Conservation (phyloP, 2,329 filamentous ascomycete genomes). For the Stagonosporopsis rhizophila region DNA sequence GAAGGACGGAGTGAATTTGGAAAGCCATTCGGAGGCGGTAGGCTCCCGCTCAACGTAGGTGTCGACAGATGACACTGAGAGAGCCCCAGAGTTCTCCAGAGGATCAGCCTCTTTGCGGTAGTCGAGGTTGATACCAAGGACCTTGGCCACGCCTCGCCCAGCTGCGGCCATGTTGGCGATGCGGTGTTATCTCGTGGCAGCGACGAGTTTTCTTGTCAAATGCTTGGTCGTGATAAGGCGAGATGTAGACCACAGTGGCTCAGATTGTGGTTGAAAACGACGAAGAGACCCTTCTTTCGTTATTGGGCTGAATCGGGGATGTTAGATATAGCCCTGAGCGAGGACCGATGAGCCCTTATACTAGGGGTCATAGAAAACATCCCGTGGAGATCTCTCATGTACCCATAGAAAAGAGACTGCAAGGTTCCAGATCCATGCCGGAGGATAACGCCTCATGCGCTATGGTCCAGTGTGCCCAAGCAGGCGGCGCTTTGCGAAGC, state of each 20-base stretch:
- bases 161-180: slow-evolving; percentile 55
- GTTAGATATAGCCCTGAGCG: neutral
- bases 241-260: neutral
- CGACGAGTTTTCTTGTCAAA: slow-evolving; percentile 24
- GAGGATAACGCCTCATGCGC: slow-evolving; percentile 26
- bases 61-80: slow-evolving; percentile 75
- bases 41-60: slow-evolving; percentile 79
- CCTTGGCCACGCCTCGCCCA: slow-evolving; percentile 79
- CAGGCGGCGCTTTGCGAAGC: slow-evolving; percentile 22
- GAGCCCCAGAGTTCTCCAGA: slow-evolving; percentile 70
- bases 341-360: slow-evolving; percentile 16
- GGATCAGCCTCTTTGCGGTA: slow-evolving; percentile 67
- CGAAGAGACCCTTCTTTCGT: neutral
- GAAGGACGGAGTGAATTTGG: slow-evolving; percentile 66
- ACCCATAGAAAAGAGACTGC: slow-evolving; percentile 21
- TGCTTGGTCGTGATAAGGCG: slow-evolving; percentile 9
- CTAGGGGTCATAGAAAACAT: slow-evolving; percentile 1
- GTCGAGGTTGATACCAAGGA: slow-evolving; percentile 81
- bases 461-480: slow-evolving; percentile 25
- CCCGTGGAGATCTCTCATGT: slow-evolving; percentile 13
- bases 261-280: neutral
- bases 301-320: neutral
- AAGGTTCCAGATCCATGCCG: slow-evolving; percentile 29
- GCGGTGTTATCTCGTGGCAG: slow-evolving; percentile 45
- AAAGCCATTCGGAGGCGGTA: slow-evolving; percentile 74